Conservation (phyloP, 129 eudicot species). For the Saussurea involucrata region DNA sequence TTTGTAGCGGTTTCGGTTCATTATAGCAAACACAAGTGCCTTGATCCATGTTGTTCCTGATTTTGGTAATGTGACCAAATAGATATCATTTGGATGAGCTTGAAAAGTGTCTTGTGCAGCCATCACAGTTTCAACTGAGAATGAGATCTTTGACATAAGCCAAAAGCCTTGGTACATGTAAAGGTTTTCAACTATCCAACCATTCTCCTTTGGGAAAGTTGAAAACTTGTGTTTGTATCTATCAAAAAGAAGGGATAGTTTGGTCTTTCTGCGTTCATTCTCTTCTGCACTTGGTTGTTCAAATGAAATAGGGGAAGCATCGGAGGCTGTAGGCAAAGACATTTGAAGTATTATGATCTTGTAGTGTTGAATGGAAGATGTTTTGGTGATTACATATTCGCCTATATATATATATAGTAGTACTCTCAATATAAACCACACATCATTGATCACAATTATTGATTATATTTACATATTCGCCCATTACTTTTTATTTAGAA, state of each 20-base stretch:
- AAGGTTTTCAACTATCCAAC: conserved; percentile 24
- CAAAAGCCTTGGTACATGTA: conserved; percentile 41
- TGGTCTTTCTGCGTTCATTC: neutral
- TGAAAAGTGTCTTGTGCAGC: conserved; percentile 13
- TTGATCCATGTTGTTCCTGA: neutral
- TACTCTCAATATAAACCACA: too few species aligned
- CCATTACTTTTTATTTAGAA: too few species aligned
- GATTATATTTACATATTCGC: too few species aligned
- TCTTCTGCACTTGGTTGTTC: neutral
- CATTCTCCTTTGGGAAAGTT: conserved; percentile 24
- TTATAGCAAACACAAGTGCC: neutral
- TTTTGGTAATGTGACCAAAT: neutral
- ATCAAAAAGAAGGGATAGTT: neutral
- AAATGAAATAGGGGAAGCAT: neutral
- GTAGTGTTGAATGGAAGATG: neutral
- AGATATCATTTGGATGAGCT: neutral
- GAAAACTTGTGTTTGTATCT: conserved; percentile 4
- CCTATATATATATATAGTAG: too few species aligned
- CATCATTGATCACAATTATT: too few species aligned
- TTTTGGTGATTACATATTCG: too few species aligned
- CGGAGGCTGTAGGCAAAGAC: neutral
- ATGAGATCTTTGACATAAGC: conserved; percentile 15
- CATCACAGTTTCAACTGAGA: conserved; percentile 21
- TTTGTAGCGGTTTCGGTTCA: neutral
- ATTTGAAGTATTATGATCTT: neutral